Evolutionary conservation across 1,284 basidiomycete species (phyloP).

Genomic region (Pyrrhoderma noxium): DNA sequence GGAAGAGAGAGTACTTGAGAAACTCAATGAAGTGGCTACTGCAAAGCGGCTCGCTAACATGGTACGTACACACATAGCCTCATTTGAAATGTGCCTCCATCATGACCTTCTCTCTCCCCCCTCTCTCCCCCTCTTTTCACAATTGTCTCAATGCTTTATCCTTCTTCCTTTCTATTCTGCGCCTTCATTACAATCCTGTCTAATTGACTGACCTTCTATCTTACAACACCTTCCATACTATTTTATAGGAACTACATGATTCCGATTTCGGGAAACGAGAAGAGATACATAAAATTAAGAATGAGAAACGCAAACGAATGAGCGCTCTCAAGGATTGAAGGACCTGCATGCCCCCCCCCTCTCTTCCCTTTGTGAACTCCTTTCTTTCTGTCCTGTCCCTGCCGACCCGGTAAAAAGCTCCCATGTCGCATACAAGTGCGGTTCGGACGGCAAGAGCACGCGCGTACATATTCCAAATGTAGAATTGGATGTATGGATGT

Average conservation of each 20-base stretch:
- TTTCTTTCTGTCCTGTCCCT: no score
- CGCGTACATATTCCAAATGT: no score
- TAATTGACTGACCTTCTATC: slow-evolving; percentile 4
- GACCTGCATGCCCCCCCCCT: no score
- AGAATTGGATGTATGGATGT: no score
- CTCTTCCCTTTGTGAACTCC: no score
- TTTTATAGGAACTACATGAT: slow-evolving; percentile 77
- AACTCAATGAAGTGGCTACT: slow-evolving; percentile 82
- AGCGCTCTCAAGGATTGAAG: not conserved
- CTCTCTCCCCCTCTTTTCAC: not conserved
- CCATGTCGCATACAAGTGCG: no score
- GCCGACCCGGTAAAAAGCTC: no score
- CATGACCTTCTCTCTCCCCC: not conserved
- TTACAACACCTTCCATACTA: not conserved
- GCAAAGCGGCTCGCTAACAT: slow-evolving; percentile 92
- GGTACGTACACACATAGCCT: slow-evolving; percentile 42
- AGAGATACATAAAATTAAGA: slow-evolving; percentile 67
- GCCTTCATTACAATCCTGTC: not conserved
- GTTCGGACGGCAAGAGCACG: no score
- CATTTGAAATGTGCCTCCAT: slow-evolving; percentile 19
- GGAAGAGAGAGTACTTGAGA: slow-evolving; percentile 80
- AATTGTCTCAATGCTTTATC: not conserved
- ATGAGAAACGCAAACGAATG: slow-evolving; percentile 28
- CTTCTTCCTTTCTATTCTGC: not conserved
- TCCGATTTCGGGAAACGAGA: slow-evolving; percentile 88